These are phyloP conservation scores for Ophiostoma perfectum DNA, from an alignment of 2,329 filamentous ascomycete species.

Conservation along the genomic window DNA sequence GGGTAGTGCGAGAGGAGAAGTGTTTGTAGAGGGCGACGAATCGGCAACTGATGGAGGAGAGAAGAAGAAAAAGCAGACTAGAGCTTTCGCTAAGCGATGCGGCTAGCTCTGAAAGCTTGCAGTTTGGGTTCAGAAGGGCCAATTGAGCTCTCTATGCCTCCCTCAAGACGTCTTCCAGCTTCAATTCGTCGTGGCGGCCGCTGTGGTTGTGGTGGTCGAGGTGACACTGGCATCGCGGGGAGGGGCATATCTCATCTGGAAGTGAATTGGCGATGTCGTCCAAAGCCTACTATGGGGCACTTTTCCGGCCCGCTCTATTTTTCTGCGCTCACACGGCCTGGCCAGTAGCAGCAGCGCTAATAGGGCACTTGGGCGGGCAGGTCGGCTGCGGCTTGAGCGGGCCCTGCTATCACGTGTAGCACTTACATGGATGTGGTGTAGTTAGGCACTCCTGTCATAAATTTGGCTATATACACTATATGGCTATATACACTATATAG, in stretches of 20 bases:
- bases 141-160: background rate
- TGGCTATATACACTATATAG: background rate
- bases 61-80: background rate
- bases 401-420: background rate
- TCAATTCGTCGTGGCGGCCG: background rate
- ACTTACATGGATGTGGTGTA: background rate
- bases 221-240: conserved; percentile 9
- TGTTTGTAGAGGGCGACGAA: background rate
- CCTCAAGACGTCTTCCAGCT: background rate
- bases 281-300: background rate
- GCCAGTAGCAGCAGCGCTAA: conserved; percentile 10
- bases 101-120: background rate
- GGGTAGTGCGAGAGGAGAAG: background rate
- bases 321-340: conserved; percentile 5
- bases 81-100: background rate
- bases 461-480: background rate
- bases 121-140: background rate
- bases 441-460: background rate
- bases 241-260: conserved; percentile 4
- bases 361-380: background rate
- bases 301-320: conserved; percentile 6
- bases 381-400: background rate
- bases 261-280: conserved; percentile 9
- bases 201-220: background rate
- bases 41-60: background rate